These are phyloP conservation scores for Lepiota subincarnata DNA, from an alignment of 768 basidiomycete genomes.

Conservation along the genomic window DNA sequence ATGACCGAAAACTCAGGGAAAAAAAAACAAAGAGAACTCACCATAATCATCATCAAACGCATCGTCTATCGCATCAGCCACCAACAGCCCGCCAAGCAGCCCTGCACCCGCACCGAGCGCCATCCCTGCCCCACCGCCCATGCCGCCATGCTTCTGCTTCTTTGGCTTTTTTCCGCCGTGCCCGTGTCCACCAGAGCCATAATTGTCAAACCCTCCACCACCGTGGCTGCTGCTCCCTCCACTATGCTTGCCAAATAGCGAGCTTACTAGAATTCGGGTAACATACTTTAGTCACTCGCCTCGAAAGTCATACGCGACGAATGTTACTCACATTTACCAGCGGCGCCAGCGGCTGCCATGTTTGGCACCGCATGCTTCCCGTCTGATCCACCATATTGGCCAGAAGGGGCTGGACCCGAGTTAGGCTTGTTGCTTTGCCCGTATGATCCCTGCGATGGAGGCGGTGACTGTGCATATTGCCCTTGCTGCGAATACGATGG, in stretches of 20 bases:
- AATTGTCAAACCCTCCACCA: constrained; percentile 14
- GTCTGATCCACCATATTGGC: not conserved
- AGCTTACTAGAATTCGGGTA: not conserved
- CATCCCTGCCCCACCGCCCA: constrained; percentile 35
- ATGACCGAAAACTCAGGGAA: too few relatives aligned
- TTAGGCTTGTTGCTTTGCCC: not conserved
- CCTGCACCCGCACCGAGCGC: constrained; percentile 54
- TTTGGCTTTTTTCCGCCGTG: constrained; percentile 17
- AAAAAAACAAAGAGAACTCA: not conserved
- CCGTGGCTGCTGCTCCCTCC: constrained; percentile 8
- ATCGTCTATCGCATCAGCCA: constrained; percentile 48
- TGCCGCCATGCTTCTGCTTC: constrained; percentile 36
- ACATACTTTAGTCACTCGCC: not conserved
- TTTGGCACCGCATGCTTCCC: not conserved
- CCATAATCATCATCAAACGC: constrained; percentile 20
- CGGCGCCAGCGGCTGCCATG: constrained; percentile 1
- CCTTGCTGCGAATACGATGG: constrained; percentile 9
- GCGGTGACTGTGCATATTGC: constrained; percentile 3
- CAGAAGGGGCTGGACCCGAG: not conserved
- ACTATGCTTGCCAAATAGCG: constrained; percentile 16
- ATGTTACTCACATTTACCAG: constrained; percentile 5
- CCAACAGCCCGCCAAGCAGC: constrained; percentile 57
- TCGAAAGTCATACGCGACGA: too few relatives aligned
- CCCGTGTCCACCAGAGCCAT: not conserved
- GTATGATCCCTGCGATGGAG: constrained; percentile 20